Evolutionary conservation across 1,284 basidiomycete species (phyloP), one percentile per base, ranked within the genome.

Genomic region (Cronartium quercuum): DNA sequence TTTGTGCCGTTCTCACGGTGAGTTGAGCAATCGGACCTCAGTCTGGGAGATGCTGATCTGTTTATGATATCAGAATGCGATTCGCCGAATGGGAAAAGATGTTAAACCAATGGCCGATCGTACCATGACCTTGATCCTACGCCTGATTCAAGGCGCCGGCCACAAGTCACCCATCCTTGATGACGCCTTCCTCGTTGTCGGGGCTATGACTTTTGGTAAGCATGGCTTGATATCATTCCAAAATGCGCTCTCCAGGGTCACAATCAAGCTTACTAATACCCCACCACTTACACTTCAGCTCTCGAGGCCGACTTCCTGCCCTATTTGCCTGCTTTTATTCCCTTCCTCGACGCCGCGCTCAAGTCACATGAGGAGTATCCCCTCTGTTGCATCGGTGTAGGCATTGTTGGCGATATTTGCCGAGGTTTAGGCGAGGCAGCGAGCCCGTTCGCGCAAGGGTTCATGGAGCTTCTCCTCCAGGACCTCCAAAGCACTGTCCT

Each of bases 101-200:
- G 91, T 98, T 77, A 88, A 89, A 78, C 93, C 94, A 4, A 84
- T 96, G 78, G 91, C 92, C 47, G 92, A 98, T 82, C 89, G 92
- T 37, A 91, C 98, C 82, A 98, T 98, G 95, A 95, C 91, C 40
- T 86, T 93, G 75, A 82, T 95, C 60, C 85, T 98, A 5, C 89
- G 89, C 77, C 87, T 98, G 66, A 92, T 98, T 77, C 88, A 89
- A 80, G 87, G 89, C 40, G 89, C 92, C 29, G 89, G 91, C 75
- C 97, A 95, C 84, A 91, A 93, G 34, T 93, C 94, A 2, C 95
- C 93, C 1, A 88, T 98, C n/a, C 86, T 97, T 44, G 96, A 98
- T 82, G 96, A 99, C 81, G 92, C 93, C 3, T 97, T 98, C 86
- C 86, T 97, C 42, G 91, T 93, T 55, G 89, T 97, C 66, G 95